Percentiles rank a stretch among this genome's conserved stretches.
These are phyloP conservation scores for Beauveria brongniartii DNA, from an alignment of 2,329 filamentous ascomycete genomes.

Conservation along the genomic window DNA sequence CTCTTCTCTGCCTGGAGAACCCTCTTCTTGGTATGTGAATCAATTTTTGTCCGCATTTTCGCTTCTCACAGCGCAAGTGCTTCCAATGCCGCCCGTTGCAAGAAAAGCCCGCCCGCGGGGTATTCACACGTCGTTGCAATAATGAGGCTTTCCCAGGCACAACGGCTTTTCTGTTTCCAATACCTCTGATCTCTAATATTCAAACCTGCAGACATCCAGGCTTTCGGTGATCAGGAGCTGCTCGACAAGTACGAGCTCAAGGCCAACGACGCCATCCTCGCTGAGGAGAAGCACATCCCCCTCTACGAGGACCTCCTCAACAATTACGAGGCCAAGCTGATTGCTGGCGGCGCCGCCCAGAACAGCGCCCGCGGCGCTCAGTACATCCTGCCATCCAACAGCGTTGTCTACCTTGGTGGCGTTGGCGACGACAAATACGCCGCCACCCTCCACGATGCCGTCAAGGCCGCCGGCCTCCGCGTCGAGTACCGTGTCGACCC, in stretches of 20 bases:
- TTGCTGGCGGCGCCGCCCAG: constrained; percentile 92
- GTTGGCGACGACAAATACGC: constrained; percentile 95
- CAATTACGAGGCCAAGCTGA: constrained; percentile 87
- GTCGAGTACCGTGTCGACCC: constrained; percentile 93
- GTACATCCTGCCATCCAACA: constrained; percentile 87
- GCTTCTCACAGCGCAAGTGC: not conserved
- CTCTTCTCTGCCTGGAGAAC: constrained; percentile 92
- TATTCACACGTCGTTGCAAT: not conserved
- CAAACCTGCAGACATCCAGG: constrained; percentile 70
- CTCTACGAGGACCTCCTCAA: constrained; percentile 91
- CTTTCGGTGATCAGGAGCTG: constrained; percentile 68
- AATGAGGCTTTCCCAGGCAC: not conserved
- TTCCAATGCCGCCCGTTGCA: not conserved
- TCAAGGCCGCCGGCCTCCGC: constrained; percentile 78
- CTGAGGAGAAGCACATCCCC: constrained; percentile 79
- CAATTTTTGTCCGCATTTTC: not conserved
- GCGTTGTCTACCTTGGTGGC: constrained; percentile 87
- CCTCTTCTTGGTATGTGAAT: constrained; percentile 72
- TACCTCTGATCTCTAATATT: not conserved
- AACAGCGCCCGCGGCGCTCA: constrained; percentile 94
- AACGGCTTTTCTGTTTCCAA: not conserved
- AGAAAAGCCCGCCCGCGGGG: not conserved
- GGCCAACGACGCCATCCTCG: constrained; percentile 94
- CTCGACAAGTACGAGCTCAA: constrained; percentile 92
- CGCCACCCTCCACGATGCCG: constrained; percentile 77